These are phyloP conservation scores for Gossypium schwendimanii DNA, from an alignment of 441 rosid species.

Conservation along the genomic window DNA sequence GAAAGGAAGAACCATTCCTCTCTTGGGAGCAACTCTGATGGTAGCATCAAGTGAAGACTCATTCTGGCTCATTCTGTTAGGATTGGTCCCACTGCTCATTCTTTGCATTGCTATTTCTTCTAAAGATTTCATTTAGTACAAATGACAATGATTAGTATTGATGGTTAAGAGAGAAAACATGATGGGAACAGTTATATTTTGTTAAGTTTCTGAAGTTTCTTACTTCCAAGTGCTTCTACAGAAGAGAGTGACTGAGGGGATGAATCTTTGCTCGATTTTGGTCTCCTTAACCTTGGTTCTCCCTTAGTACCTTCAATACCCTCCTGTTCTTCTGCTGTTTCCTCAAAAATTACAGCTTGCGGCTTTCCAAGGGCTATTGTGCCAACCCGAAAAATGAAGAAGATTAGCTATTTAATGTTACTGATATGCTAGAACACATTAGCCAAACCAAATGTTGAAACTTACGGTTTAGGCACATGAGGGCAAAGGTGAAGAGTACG, in stretches of 20 bases:
- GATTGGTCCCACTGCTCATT: constrained; percentile 34
- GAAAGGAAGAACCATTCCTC: constrained; percentile 94
- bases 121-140: constrained; percentile 14
- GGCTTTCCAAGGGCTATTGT: constrained; percentile 56
- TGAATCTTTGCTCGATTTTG: constrained; percentile 24
- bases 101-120: constrained; percentile 48
- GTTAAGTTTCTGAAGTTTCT: constrained; percentile 28
- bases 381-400: not conserved
- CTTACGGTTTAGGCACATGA: constrained; percentile 72
- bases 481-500: constrained; percentile 55
- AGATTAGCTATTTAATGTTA: constrained; percentile 7
- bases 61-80: constrained; percentile 23
- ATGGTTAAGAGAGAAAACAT: not conserved
- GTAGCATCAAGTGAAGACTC: constrained; percentile 26
- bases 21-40: constrained; percentile 39
- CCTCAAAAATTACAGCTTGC: constrained; percentile 67
- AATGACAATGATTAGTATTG: not conserved
- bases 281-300: constrained; percentile 26
- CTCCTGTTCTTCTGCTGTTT: constrained; percentile 34
- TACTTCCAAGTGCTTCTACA: constrained; percentile 39
- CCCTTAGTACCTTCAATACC: constrained; percentile 11
- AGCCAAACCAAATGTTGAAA: not conserved
- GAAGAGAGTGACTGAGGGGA: constrained; percentile 27
- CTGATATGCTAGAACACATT: not conserved
- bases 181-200: not conserved